A percentile compares a stretch with the other conserved stretches of the same genome.
Evolutionary conservation across 1,284 basidiomycete species (phyloP).

Genomic region (Cryptococcus hybrid): DNA sequence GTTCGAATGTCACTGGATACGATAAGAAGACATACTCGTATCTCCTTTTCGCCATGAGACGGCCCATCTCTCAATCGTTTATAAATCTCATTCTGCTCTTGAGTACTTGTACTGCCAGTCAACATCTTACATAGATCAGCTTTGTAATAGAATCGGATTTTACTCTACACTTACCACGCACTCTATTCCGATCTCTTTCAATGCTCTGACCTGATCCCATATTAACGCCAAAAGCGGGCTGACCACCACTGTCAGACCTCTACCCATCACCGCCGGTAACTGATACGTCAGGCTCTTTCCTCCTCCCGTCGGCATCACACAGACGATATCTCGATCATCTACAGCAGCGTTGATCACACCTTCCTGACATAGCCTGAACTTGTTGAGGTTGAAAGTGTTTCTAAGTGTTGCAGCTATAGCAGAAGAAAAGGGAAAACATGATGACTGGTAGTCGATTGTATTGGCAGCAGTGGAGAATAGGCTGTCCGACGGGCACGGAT

Average conservation of each 20-base stretch:
- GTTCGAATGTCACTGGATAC: neutral
- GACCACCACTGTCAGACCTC: slow-evolving; percentile 80
- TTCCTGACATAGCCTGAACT: slow-evolving; percentile 36
- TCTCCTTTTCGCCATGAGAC: slow-evolving; percentile 23
- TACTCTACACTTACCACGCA: slow-evolving; percentile 34
- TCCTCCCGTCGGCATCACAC: slow-evolving; percentile 43
- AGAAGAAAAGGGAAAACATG: slow-evolving; percentile 19
- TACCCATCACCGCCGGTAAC: slow-evolving; percentile 54
- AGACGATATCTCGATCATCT: slow-evolving; percentile 37
- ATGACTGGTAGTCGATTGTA: slow-evolving; percentile 28
- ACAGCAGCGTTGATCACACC: slow-evolving; percentile 43
- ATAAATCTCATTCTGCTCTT: slow-evolving; percentile 59
- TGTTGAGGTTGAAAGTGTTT: slow-evolving; percentile 19
- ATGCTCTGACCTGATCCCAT: slow-evolving; percentile 76
- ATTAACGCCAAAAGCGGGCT: slow-evolving; percentile 79
- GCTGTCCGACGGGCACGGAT: too few species aligned
- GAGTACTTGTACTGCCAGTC: slow-evolving; percentile 63
- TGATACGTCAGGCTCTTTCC: slow-evolving; percentile 61
- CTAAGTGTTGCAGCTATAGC: slow-evolving; percentile 18
- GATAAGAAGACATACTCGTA: slow-evolving; percentile 25
- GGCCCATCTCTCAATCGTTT: slow-evolving; percentile 52
- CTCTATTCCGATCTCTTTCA: slow-evolving; percentile 60
- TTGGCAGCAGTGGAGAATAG: neutral
- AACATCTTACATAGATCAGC: slow-evolving; percentile 55
- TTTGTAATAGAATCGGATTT: slow-evolving; percentile 7